Base-by-base conservation (phyloP, 2,329 filamentous ascomycete genomes). In the Fusarium staphyleae region DNA sequence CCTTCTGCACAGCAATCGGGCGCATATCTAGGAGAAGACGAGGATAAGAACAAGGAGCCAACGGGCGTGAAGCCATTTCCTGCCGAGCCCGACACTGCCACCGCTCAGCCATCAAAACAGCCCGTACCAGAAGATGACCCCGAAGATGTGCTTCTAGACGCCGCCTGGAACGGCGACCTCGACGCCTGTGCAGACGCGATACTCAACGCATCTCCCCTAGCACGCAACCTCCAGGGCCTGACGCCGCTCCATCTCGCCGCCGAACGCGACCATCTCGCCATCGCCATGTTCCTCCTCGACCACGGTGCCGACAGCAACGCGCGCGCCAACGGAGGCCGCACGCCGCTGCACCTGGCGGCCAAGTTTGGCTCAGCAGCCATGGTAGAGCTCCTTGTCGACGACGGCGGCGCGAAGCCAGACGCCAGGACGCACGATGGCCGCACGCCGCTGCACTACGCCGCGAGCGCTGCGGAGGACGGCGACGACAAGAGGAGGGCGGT, bases 221-320 rank as follows among this genome's bases (percentile, higher is more conserved):
- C 60, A 3, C 69, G 68, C 30, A 70, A 72, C 29, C 51, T 61
- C 3, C 64, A 66, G 5, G 70, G 69, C 18, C 61, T 71, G 3
- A 72, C 70, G 1, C 60, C 70, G 0, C 57, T 72, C 0, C 70
- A 72, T 24, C 66, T 72, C 4, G 70, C 71, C 3, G 63, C 66
- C 0, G 69, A 73, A 24, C 63, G 69, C 1, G 71, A 73, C 42
- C 59, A 70, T 28, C 62, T 71, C 19, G 69, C 70, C 9, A 65
- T 71, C 6, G 65, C 70, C n/a, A 71, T 72, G 62, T 63, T 73
- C 18, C 64, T 73, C 5, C 58, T 68, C 9, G 71, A 72, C 43
- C 62, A 57, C 11, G 62, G 62, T 11, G 69, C 68, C 5, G 57
- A 67, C 35, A 37, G 62, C 24, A 57, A 68, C 22, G 58, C 66